Percentiles rank a stretch among this genome's conserved stretches.
Conservation (phyloP, 768 basidiomycete genomes). For the Amanita fuliginea region DNA sequence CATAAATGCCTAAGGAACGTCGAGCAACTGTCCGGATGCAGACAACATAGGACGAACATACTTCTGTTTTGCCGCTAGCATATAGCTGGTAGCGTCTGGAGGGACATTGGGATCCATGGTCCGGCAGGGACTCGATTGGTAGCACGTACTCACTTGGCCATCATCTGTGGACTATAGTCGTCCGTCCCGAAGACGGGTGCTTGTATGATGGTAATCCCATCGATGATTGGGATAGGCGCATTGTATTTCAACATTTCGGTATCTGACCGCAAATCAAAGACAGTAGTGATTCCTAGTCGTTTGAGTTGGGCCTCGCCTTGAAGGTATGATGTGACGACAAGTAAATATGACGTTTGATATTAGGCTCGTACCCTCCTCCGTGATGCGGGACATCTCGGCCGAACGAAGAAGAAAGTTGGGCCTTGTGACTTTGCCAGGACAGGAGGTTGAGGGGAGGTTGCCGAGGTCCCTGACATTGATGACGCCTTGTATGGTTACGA, state of each 20-base stretch:
- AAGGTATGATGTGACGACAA: background rate
- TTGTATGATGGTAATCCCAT: constrained; percentile 49
- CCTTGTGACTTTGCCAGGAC: constrained; percentile 42
- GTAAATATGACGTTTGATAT: background rate
- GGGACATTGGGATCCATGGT: constrained; percentile 12
- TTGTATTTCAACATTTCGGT: constrained; percentile 71
- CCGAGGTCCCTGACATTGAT: constrained; percentile 71
- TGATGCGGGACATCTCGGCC: constrained; percentile 64
- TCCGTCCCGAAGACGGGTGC: constrained; percentile 59
- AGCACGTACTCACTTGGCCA: constrained; percentile 67
- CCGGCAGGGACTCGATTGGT: constrained; percentile 5
- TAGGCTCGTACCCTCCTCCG: constrained; percentile 46
- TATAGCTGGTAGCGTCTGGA: constrained; percentile 61
- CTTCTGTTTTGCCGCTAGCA: constrained; percentile 73
- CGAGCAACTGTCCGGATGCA: background rate
- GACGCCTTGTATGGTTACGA: constrained; percentile 61
- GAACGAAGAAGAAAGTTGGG: constrained; percentile 52
- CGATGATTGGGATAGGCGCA: constrained; percentile 49
- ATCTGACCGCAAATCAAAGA: constrained; percentile 75
- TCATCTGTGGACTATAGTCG: constrained; percentile 77
- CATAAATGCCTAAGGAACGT: constrained; percentile 53
- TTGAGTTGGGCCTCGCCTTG: constrained; percentile 49
- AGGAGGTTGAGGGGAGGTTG: constrained; percentile 35
- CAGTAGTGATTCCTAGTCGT: constrained; percentile 50
- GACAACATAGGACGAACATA: constrained; percentile 12